phyloP scores from a whole-genome alignment of 2,329 filamentous ascomycete species.

The Verticillium nubilum region DNA sequence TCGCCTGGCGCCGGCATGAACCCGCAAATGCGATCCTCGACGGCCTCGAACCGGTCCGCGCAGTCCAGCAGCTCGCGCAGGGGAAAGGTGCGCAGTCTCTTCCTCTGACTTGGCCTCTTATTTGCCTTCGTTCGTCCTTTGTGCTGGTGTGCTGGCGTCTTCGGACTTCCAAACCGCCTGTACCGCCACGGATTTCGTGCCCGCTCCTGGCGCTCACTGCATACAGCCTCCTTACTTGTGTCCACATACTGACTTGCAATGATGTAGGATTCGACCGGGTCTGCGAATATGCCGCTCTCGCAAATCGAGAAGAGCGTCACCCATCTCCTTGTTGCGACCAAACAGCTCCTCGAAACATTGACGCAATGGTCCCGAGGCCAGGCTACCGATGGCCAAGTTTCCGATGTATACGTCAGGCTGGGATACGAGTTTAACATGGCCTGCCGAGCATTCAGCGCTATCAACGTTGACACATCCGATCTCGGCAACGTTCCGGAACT shows the following conservation, averaged over 20 bases:
- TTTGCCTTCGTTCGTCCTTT: not conserved
- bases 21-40: conserved; percentile 52
- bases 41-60: conserved; percentile 58
- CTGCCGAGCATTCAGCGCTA: conserved; percentile 91
- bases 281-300: conserved; percentile 67
- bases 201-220: conserved; percentile 7
- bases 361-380: conserved; percentile 95
- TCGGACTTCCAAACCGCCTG: not conserved
- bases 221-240: not conserved
- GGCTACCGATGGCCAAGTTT: conserved; percentile 90
- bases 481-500: conserved; percentile 92
- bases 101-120: not conserved
- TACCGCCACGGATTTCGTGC: not conserved
- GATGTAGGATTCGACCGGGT: conserved; percentile 34
- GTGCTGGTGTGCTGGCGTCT: conserved; percentile 1
- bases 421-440: conserved; percentile 99
- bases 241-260: not conserved
- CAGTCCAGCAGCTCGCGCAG: conserved; percentile 40
- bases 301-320: conserved; percentile 99
- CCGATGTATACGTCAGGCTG: conserved; percentile 93
- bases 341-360: conserved; percentile 93
- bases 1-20: conserved; percentile 52
- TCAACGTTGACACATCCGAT: conserved; percentile 92
- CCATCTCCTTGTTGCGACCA: conserved; percentile 93
- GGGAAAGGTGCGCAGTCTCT: conserved; percentile 39